Conservation (phyloP, 2,329 filamentous ascomycete species). For the Fonsecaea pedrosoi region DNA sequence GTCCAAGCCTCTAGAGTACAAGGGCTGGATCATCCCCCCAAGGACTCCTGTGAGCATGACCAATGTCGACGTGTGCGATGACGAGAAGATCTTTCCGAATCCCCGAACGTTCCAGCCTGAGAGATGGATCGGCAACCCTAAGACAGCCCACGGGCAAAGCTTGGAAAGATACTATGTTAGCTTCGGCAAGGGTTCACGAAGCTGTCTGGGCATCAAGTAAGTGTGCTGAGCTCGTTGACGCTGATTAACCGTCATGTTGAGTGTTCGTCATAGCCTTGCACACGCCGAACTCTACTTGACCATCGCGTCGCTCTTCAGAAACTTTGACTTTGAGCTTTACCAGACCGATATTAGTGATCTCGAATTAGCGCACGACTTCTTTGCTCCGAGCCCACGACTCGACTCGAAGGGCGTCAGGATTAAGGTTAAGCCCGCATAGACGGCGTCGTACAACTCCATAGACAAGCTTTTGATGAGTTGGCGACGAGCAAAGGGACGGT, state of each 20-base stretch:
- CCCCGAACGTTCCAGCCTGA: constrained; percentile 42
- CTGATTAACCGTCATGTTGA: too few species aligned
- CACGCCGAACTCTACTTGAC: constrained; percentile 45
- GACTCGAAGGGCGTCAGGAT: constrained; percentile 39
- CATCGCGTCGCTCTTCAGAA: constrained; percentile 42
- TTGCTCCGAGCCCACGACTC: constrained; percentile 35
- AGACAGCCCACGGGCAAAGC: constrained; percentile 23
- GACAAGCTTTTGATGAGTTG: too few species aligned
- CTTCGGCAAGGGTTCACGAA: constrained; percentile 52
- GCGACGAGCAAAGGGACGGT: too few species aligned
- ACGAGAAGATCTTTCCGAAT: constrained; percentile 43
- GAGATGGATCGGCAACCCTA: constrained; percentile 41
- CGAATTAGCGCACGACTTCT: constrained; percentile 41
- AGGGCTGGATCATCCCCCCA: constrained; percentile 43
- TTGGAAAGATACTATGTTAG: constrained; percentile 47
- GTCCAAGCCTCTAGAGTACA: constrained; percentile 38
- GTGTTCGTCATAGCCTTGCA: constrained; percentile 30
- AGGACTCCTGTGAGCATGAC: constrained; percentile 41
- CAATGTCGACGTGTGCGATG: constrained; percentile 38
- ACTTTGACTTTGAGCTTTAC: constrained; percentile 44
- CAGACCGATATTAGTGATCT: constrained; percentile 45
- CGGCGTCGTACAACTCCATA: background rate
- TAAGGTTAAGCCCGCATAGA: constrained; percentile 11
- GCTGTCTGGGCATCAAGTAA: constrained; percentile 55
- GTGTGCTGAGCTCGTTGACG: background rate